Conservation (phyloP, 345 rosid genomes). For the Euphorbia tirucalli region DNA sequence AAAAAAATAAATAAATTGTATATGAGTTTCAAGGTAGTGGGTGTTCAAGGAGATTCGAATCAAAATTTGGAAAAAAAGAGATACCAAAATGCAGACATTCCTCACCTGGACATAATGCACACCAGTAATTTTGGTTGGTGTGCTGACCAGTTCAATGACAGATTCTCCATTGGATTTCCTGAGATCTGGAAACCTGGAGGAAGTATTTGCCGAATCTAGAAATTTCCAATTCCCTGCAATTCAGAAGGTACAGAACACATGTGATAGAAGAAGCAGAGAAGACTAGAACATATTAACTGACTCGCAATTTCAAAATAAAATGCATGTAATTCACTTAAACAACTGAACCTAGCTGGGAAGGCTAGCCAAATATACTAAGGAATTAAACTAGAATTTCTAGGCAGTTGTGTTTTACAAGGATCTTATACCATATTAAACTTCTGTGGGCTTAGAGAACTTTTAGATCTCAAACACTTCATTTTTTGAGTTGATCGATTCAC, state of each 20-base stretch:
- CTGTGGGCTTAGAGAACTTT: no score
- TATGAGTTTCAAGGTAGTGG: background rate
- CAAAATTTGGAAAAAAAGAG: background rate
- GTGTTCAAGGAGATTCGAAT: background rate
- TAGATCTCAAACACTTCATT: no score
- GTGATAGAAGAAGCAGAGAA: slow-evolving; percentile 8
- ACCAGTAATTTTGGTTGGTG: slow-evolving; percentile 84
- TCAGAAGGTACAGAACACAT: slow-evolving; percentile 20
- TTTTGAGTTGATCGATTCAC: no score
- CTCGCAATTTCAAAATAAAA: slow-evolving; percentile 6
- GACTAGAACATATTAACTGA: background rate
- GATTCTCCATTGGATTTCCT: slow-evolving; percentile 75
- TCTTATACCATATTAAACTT: no score
- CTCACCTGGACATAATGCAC: slow-evolving; percentile 95
- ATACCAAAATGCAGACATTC: background rate
- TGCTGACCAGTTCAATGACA: slow-evolving; percentile 74
- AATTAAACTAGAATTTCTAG: no score
- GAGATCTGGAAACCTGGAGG: slow-evolving; percentile 81
- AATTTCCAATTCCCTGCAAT: slow-evolving; percentile 84
- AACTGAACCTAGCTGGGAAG: no score
- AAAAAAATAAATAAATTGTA: background rate
- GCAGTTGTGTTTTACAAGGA: no score
- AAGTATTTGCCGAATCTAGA: slow-evolving; percentile 69
- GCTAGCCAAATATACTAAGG: no score
- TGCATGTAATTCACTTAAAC: background rate